Percentiles rank a stretch among this genome's conserved stretches.
phyloP scores from a whole-genome alignment of 345 rosid genomes.

The Jatropha curcas region DNA sequence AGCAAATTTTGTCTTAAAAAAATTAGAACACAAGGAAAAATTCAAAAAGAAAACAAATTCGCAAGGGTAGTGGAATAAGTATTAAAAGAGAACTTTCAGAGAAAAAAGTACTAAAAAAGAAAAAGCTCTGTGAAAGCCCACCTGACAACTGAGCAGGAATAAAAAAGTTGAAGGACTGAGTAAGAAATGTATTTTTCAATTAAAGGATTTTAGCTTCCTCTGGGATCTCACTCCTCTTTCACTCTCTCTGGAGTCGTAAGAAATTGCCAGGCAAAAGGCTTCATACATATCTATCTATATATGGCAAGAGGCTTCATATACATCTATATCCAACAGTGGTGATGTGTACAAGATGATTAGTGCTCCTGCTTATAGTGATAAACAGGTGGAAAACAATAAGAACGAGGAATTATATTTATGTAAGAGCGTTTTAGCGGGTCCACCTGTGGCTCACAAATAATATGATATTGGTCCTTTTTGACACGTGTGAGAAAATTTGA shows the following conservation, averaged over 20 bases:
- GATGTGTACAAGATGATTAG: conserved; percentile 4
- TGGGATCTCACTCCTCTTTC: no score
- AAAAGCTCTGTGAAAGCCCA: background rate
- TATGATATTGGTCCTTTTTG: no score
- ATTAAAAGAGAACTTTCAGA: no score
- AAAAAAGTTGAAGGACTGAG: background rate
- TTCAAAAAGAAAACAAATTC: background rate
- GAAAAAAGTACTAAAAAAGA: no score
- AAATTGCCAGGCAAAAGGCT: no score
- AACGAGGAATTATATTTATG: background rate
- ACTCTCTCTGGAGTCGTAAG: no score
- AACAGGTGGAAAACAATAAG: background rate
- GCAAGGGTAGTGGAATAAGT: background rate
- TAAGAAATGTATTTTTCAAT: background rate
- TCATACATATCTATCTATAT: no score
- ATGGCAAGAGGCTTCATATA: no score
- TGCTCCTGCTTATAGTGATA: background rate
- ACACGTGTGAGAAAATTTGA: no score
- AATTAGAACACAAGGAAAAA: background rate
- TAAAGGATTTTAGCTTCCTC: background rate
- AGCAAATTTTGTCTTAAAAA: background rate
- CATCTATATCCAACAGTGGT: background rate
- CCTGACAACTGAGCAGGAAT: background rate
- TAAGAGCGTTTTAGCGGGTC: background rate
- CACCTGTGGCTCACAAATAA: background rate